Percentiles rank a stretch among this genome's conserved stretches.
Evolutionary conservation across 2,329 filamentous ascomycete species (phyloP).

Genomic region (Penicillium psychrosexuale): DNA sequence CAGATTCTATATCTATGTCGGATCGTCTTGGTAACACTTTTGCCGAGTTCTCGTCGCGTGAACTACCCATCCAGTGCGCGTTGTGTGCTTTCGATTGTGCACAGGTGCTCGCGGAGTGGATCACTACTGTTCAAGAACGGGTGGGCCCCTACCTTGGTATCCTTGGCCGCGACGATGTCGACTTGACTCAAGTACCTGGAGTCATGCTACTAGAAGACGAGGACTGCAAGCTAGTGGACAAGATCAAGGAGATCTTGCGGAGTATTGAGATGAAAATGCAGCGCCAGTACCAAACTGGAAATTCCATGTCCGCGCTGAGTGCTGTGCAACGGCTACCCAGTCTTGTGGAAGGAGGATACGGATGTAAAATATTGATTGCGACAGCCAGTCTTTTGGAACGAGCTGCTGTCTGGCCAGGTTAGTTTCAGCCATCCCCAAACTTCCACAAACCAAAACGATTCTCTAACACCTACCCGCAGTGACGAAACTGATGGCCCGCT

Average conservation of each 20-base stretch:
- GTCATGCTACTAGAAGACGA: conserved; percentile 91
- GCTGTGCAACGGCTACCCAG: conserved; percentile 55
- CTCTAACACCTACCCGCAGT: conserved; percentile 45
- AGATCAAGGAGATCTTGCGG: conserved; percentile 74
- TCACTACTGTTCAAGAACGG: conserved; percentile 86
- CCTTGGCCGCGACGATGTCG: conserved; percentile 76
- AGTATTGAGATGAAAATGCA: conserved; percentile 78
- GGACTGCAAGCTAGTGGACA: conserved; percentile 78
- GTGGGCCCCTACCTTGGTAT: conserved; percentile 87
- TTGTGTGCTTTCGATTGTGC: conserved; percentile 93
- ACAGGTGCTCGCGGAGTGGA: conserved; percentile 91
- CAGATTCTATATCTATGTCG: conserved; percentile 84
- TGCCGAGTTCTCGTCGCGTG: conserved; percentile 75
- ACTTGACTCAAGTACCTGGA: conserved; percentile 74
- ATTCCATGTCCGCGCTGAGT: conserved; percentile 51
- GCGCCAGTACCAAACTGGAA: conserved; percentile 54
- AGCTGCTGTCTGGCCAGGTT: conserved; percentile 88
- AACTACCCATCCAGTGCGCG: conserved; percentile 84
- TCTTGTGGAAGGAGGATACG: conserved; percentile 69
- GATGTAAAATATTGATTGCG: conserved; percentile 76
- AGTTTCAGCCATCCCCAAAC: conserved; percentile 31
- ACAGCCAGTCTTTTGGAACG: conserved; percentile 85
- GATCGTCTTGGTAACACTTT: conserved; percentile 83
- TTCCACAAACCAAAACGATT: neutral
- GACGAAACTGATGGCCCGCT: conserved; percentile 66